Conservation (phyloP, 208 protist genomes). For the Crithidia sp. region DNA sequence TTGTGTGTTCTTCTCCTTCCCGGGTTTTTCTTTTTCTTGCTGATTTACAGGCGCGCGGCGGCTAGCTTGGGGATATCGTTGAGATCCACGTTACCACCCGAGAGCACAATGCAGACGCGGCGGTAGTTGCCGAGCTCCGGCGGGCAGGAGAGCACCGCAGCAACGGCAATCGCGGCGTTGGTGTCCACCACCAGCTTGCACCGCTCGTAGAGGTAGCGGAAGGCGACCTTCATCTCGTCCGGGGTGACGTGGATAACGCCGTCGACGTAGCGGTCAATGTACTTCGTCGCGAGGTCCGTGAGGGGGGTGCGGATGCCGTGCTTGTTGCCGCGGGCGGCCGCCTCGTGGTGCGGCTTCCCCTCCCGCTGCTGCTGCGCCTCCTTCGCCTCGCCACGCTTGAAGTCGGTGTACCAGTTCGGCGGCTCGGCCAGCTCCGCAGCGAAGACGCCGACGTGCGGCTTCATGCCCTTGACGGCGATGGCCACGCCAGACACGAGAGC, state of each 20-base stretch:
- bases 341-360: not conserved
- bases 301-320: conserved; percentile 25
- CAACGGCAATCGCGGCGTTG: conserved; percentile 75
- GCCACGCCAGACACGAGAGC: conserved; percentile 88
- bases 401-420: conserved; percentile 35
- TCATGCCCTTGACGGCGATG: conserved; percentile 89
- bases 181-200: conserved; percentile 83
- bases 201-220: conserved; percentile 81
- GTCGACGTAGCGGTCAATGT: conserved; percentile 60
- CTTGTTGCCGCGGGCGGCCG: conserved; percentile 4
- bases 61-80: conserved; percentile 45
- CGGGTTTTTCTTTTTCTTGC: conserved; percentile 20
- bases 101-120: conserved; percentile 55
- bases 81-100: conserved; percentile 71
- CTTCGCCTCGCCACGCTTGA: conserved; percentile 50
- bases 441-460: conserved; percentile 87
- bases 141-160: conserved; percentile 55
- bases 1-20: conserved; percentile 1
- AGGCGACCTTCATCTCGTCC: conserved; percentile 60
- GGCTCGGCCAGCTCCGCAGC: conserved; percentile 73
- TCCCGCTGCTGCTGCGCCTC: conserved; percentile 11
- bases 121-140: conserved; percentile 45
- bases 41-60: conserved; percentile 37
- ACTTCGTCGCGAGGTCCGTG: conserved; percentile 32
- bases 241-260: conserved; percentile 65